Evolutionary conservation across 2,329 filamentous ascomycete species (phyloP).

Genomic region (Botryotinia convoluta): DNA sequence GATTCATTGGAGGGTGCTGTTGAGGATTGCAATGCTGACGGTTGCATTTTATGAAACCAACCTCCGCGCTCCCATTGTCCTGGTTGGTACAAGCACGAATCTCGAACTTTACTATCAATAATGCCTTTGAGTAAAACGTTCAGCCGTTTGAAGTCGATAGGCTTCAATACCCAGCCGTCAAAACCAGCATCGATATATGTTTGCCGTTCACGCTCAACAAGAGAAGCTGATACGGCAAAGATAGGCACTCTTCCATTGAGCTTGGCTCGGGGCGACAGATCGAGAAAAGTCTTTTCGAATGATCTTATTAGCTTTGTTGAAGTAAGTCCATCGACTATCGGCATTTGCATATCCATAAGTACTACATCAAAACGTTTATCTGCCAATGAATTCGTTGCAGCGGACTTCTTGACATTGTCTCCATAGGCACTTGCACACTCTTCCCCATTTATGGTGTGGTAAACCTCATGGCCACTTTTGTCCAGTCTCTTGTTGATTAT

Average conservation of each 20-base stretch:
- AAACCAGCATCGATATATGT: conserved; percentile 77
- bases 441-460: conserved; percentile 76
- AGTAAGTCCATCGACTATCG: conserved; percentile 79
- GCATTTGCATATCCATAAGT: conserved; percentile 96
- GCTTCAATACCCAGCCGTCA: conserved; percentile 88
- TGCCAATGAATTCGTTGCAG: neutral
- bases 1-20: conserved; percentile 10
- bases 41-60: conserved; percentile 59
- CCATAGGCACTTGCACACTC: conserved; percentile 73
- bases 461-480: conserved; percentile 69
- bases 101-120: conserved; percentile 55
- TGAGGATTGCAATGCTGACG: conserved; percentile 13
- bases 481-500: conserved; percentile 81
- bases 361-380: conserved; percentile 67
- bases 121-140: conserved; percentile 69
- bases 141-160: conserved; percentile 76
- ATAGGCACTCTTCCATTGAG: conserved; percentile 70
- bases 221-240: conserved; percentile 82
- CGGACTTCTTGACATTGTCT: conserved; percentile 48
- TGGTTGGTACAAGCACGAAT: conserved; percentile 63
- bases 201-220: conserved; percentile 66
- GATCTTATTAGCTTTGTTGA: conserved; percentile 82
- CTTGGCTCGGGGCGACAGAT: conserved; percentile 57
- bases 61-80: conserved; percentile 84
- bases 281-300: conserved; percentile 56